Evolutionary conservation across 352 stramenopile species (phyloP), one percentile per base, ranked within the genome.

Genomic region (Globisporangium spiculum): DNA sequence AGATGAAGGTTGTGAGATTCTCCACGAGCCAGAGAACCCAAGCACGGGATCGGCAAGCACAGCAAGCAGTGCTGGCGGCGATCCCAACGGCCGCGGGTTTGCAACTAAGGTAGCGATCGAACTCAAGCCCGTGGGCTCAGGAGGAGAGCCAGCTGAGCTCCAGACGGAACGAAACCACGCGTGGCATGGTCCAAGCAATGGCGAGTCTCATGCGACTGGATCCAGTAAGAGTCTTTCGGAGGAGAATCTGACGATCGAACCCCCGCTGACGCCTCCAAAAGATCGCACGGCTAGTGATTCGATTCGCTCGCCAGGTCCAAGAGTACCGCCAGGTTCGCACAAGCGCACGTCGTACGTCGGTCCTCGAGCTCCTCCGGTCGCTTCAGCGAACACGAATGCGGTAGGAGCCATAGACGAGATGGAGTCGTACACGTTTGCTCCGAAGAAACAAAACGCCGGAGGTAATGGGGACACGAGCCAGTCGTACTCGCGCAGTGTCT

Each of bases 321-420:
- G 7, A 7, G 26, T 7, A 8, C 18, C 16, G 10, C 14, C 18
- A n/a, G 27, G 9, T 38, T 27, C 27, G 27, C 27, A 55, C 10
- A 69, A 69, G 55, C 64, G 63, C 52, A 48, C 26, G 5, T 67
- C 63, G 63, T 67, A 48, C 63, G 62, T 67, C 41, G 44, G 32
- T 2, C 14, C 55, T 12, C 56, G 24, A 8, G 26, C 16, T 24
- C 7, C 4, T 18, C 24, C 20, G 1, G 27, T 32, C 27, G n/a
- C 27, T 5, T 22, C 27, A 20, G 10, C 20, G 5, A 27, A 18
- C 24, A 32, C 27, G 3, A 32, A 32, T 32, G 27, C 27, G 3
- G 27, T 32, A 32, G 27, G 27, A 32, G 27, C 3, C 27, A 32
- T 8, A 3, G 54, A 60, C 2, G 27, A 44, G 7, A 41, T 60